phyloP scores from a whole-genome alignment of 108 stramenopile species.

The Pinguiococcus pyrenoidosus region DNA sequence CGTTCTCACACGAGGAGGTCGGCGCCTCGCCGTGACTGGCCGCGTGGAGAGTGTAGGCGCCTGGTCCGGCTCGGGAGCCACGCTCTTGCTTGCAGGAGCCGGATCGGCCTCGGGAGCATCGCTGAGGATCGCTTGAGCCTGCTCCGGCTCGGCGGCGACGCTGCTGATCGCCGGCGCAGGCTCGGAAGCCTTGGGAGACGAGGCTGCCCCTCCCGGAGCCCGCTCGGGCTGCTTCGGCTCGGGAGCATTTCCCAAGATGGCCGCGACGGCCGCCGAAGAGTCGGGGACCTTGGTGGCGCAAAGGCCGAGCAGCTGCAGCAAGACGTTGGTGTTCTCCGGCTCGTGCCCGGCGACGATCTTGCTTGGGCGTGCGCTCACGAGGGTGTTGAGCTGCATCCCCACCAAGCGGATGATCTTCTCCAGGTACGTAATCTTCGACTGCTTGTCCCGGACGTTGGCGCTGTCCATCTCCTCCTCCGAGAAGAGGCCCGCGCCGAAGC shows the following conservation, averaged over 20 bases:
- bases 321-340: slow-evolving; percentile 46
- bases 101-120: slow-evolving; percentile 2
- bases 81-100: background rate
- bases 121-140: background rate
- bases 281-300: slow-evolving; percentile 32
- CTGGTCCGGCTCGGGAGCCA: no score
- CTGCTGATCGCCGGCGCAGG: background rate
- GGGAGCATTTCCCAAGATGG: background rate
- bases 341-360: slow-evolving; percentile 61
- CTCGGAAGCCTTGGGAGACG: background rate
- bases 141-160: slow-evolving; percentile 3
- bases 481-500: slow-evolving; percentile 30
- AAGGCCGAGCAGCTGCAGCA: slow-evolving; percentile 53
- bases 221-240: background rate
- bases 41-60: no score
- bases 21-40: no score
- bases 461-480: slow-evolving; percentile 18
- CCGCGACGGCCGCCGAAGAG: slow-evolving; percentile 5
- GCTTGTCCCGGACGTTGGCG: slow-evolving; percentile 43
- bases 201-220: background rate
- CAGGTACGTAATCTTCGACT: slow-evolving; percentile 43
- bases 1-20: no score
- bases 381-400: slow-evolving; percentile 27
- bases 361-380: slow-evolving; percentile 43
- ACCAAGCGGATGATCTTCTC: slow-evolving; percentile 46